Evolutionary conservation across 1,284 basidiomycete genomes (phyloP), one percentile per base, ranked within the genome.

Genomic region (Microstroma glucosiphilum): DNA sequence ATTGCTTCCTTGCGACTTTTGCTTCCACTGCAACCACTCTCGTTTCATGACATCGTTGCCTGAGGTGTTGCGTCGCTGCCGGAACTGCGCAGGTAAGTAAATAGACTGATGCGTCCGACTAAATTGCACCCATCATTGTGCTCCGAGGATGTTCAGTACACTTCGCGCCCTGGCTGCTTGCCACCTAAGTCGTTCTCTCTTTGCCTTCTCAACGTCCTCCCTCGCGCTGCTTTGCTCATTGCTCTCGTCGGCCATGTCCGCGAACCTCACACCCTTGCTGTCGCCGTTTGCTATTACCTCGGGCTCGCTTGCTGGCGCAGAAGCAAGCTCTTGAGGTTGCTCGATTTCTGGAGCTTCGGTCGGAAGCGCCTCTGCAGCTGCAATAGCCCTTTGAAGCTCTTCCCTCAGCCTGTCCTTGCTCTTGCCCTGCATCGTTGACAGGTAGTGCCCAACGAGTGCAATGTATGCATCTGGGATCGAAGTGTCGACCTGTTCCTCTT

Each of bases 231-330:
- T 37, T 37, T 37, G 30, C 30, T 37, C 4, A 9, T 37, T 37
- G 30, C 30, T 37, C 43, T 48, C 43, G 13, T 48, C 43, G 15
- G 43, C 43, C 43, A 48, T 48, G 21, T 17, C 43, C 6, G 43
- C 43, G 43, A 48, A 48, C 43, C 43, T 48, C 43, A 48, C 43
- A 48, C 43, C 43, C 21, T 48, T 48, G 43, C 43, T n/a, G 4
- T 48, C 43, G 43, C 21, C 43, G 43, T 48, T 48, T 21, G 43
- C 21, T 12, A 6, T 21, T 48, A 6, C 6, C 13, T 48, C 43
- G 43, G 43, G 6, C 43, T 17, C 43, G 43, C 21, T 21, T 17
- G 17, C 12, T 48, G 17, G 17, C 15, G 17, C 21, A 21, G 12
- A 4, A 12, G 13, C 6, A n/a, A n/a, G 3, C 17, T 17, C 43